These are phyloP conservation scores for Leishmania tropica DNA, from an alignment of 208 protist species.

Conservation along the genomic window DNA sequence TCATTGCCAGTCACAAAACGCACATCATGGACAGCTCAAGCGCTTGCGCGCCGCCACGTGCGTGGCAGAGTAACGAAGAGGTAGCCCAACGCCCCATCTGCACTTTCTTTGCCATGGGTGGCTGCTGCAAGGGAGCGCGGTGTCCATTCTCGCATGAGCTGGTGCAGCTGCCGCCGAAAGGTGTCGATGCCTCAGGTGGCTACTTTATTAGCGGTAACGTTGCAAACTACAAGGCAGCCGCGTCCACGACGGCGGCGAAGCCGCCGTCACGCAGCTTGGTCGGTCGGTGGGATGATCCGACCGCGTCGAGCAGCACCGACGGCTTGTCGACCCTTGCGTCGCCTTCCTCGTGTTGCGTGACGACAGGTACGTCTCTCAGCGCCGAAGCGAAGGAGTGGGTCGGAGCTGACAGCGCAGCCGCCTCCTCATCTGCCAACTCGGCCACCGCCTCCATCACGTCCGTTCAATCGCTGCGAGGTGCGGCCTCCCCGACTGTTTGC, in stretches of 20 bases:
- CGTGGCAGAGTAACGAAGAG: conserved; percentile 1
- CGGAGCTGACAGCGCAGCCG: conserved; percentile 3
- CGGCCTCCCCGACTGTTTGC: conserved; percentile 3
- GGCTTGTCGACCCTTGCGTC: conserved; percentile 35
- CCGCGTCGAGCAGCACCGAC: conserved; percentile 28
- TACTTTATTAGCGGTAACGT: conserved; percentile 57
- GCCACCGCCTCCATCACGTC: conserved; percentile 10
- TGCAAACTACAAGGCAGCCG: conserved; percentile 39
- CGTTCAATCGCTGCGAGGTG: conserved; percentile 8
- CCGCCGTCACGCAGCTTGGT: conserved; percentile 19
- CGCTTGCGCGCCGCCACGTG: not conserved
- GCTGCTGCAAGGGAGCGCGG: conserved; percentile 36
- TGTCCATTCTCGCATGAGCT: conserved; percentile 55
- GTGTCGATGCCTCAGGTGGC: conserved; percentile 42
- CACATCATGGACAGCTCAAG: not conserved
- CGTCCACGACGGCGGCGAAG: not conserved
- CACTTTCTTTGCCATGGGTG: conserved; percentile 59
- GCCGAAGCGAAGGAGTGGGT: conserved; percentile 31
- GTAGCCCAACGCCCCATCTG: conserved; percentile 33
- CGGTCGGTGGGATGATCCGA: conserved; percentile 18
- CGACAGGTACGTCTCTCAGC: conserved; percentile 25
- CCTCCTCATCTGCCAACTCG: conserved; percentile 5
- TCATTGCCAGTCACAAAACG: not conserved
- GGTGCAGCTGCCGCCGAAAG: conserved; percentile 41
- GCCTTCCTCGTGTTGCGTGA: conserved; percentile 24